Base-by-base conservation (phyloP, 2,329 filamentous ascomycete species). In the Aspergillus flavus region DNA sequence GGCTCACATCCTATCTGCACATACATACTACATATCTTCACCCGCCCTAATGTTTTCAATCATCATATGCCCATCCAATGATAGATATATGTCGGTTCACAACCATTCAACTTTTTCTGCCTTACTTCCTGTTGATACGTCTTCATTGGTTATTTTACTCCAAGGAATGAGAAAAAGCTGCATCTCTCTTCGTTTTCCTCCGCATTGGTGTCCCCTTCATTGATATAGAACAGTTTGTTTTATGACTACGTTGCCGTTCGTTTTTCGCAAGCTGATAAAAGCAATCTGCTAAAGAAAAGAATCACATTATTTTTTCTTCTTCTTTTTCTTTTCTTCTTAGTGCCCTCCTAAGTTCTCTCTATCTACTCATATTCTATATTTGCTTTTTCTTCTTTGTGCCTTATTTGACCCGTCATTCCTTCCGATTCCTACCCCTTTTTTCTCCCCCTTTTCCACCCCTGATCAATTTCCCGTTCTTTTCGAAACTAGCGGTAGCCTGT, bases 1-100 rank as follows among this genome's bases (percentile, higher is more conserved):
- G 53, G 52, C 30, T 39, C 50, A 34, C 16, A 36, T 34, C 60
- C 48, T 65, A 64, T 41, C 64, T 61, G 57, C 59, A 66, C 61
- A 67, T 65, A 67, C 61, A 62, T 64, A 66, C 61, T 64, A 66
- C 64, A 66, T 68, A 55, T 62, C 65, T 73, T 66, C 69, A 77
- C 77, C 72, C 74, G 41, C n/a, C 63, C 59, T 66, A 65, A 67
- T 61, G 62, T 64, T 64, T 59, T 68, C 68, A 63, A 68, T 61
- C 68, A 60, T 52, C 48, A 67, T 59, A 60, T 68, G 63, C 62
- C 62, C 45, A 11, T 55, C n/a, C 57, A 65, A 68, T 65, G 68
- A 73, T 71, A 70, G 65, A 75, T 72, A 63, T 72, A 68, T 73
- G 64, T 73, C 67, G 63, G 71, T 66, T 67, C 69, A 68, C 66